phyloP scores from a whole-genome alignment of 768 basidiomycete genomes.

The Leucosporidium scottii region DNA sequence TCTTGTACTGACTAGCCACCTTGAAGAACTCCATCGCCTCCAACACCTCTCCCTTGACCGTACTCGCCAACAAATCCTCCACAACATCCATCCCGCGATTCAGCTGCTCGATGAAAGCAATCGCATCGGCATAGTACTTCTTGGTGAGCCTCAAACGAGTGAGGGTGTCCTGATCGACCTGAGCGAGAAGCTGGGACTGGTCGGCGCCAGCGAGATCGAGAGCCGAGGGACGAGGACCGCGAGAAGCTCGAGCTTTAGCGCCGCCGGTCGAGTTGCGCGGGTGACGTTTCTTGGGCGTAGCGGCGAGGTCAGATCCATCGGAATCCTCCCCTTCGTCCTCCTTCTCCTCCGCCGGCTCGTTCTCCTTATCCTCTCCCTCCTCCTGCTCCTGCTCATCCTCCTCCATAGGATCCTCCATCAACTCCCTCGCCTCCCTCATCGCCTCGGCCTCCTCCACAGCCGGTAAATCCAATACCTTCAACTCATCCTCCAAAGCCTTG shows the following conservation, averaged over 20 bases:
- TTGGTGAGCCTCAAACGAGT: constrained; percentile 64
- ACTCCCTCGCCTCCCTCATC: constrained; percentile 40
- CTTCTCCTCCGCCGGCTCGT: constrained; percentile 45
- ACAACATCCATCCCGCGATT: constrained; percentile 64
- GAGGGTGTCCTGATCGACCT: constrained; percentile 60
- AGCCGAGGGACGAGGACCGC: constrained; percentile 32
- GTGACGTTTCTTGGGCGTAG: constrained; percentile 29
- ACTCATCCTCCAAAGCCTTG: constrained; percentile 53
- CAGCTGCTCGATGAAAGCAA: constrained; percentile 68
- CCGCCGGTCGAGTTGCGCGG: constrained; percentile 18
- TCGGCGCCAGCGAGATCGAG: constrained; percentile 63
- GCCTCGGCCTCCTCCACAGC: constrained; percentile 51
- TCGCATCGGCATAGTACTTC: constrained; percentile 77
- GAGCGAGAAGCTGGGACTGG: constrained; percentile 64
- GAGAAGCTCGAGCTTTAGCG: background rate
- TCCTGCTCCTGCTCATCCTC: constrained; percentile 41
- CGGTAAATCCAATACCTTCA: constrained; percentile 61
- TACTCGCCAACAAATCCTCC: constrained; percentile 73
- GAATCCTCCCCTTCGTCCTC: constrained; percentile 41
- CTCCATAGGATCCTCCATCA: constrained; percentile 52
- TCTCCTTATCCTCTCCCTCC: constrained; percentile 41
- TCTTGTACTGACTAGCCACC: constrained; percentile 68
- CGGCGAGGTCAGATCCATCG: constrained; percentile 40
- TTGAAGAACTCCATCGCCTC: constrained; percentile 69
- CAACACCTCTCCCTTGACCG: constrained; percentile 47